Base-by-base conservation (phyloP, 202 grass and related monocot genomes). In the Setaria viridis region DNA sequence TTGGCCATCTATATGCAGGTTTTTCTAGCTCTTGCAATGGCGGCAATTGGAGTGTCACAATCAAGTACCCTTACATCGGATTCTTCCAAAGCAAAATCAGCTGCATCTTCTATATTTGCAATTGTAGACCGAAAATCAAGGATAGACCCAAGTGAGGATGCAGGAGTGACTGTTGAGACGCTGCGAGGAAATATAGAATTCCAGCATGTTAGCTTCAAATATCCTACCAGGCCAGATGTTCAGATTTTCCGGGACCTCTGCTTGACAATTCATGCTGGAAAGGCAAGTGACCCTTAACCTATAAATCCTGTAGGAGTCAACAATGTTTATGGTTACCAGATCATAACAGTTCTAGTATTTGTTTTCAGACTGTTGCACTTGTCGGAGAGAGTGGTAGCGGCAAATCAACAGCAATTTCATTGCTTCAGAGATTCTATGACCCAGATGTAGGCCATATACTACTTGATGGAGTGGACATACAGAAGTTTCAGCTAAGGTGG, bases 301-400 rank as follows among this genome's bases (percentile, higher is more conserved):
- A 29, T 39, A 55, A 65, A 56, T 72, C 33, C 16, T 72, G 7
- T 41, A 80, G 29, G 37, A 74, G 17, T 25, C 41, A 21, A 0
- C 8, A 25, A 11, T 2, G 14, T 76, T 80, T 70, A 59, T 72
- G 33, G 20, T 78, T 54, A 51, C 41, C 30, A 76, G 43, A 82
- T 5, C 19, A 34, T 90, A 74, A 84, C 59, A 32, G 70, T 51
- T 58, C 59, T 30, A 59, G 54, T 91, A 67, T 87, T 69, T 71
- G 58, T 77, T 74, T 43, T 13, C 81, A 97, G 94, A 97, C 94
- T 66, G 92, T 97, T 58, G 94, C 94, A 3, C 86, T 97, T 39
- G 94, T 97, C 55, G 94, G 94, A 51, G 94, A 97, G 86, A 97
- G 94, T 46, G 94, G 94, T 48, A 92, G 94, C 47, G 94, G 94